Evolutionary conservation across 768 basidiomycete species (phyloP), one percentile per base, ranked within the genome.

Genomic region (Suillus decipiens): DNA sequence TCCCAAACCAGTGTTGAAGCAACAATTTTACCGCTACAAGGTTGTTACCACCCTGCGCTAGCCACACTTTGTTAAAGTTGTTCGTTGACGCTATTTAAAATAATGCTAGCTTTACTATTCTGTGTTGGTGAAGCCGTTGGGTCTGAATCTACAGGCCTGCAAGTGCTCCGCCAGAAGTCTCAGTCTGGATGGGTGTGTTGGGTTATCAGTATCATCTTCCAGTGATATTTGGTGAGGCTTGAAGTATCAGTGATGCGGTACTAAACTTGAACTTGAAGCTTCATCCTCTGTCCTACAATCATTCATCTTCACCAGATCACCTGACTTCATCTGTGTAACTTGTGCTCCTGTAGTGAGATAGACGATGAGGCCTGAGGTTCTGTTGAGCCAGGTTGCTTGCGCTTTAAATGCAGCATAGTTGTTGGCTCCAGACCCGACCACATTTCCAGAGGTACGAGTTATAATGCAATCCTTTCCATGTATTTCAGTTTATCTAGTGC

Each of bases 351-450:
- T 56, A 47, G 67, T 66, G 69, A 60, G 37, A 39, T 62, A 11
- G 66, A 56, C 55, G 34, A 28, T 17, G 39, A 6, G 28, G 28
- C 28, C 28, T 28, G 28, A 28, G 17, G 56, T 57, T 15, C 80
- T 80, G 64, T 82, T 82, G 60, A 77, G 67, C 63, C 77, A 68
- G 66, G 78, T 80, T 12, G 85, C 85, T 22, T 75, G 74, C 3
- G 77, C 77, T 55, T 77, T 63, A 78, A 86, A 88, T 5, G 85
- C 86, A 22, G 71, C 79, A 67, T 84, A 87, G 68, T 71, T 85
- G 66, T 84, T 83, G 24, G 80, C 63, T n/a, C 84, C 79, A 2
- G 74, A 65, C 64, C 82, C 83, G 37, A 79, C 74, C 14, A 87
- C 80, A 70, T 87, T 89, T 42, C 41, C 17, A 15, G 2, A 42